Evolutionary conservation across 352 stramenopile species (phyloP).

Genomic region (Halophytophthora polymorphica): DNA sequence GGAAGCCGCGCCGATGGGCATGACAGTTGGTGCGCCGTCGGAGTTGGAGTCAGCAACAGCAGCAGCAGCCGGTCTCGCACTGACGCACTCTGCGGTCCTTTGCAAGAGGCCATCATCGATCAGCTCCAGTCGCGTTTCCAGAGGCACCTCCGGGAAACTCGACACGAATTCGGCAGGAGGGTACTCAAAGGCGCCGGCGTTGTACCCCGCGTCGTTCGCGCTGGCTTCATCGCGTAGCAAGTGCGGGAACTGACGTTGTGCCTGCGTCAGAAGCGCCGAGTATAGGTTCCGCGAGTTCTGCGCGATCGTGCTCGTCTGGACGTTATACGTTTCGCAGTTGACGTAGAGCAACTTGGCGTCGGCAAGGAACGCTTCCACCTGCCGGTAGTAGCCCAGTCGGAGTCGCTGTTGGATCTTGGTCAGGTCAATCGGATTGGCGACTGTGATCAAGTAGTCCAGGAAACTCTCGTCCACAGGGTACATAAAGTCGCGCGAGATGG

Average conservation of each 20-base stretch:
- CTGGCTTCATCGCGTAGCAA: constrained; percentile 24
- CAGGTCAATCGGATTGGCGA: constrained; percentile 85
- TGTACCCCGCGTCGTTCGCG: constrained; percentile 21
- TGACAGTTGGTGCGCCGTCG: no score
- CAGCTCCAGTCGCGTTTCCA: constrained; percentile 29
- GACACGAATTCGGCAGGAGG: constrained; percentile 57
- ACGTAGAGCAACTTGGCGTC: constrained; percentile 68
- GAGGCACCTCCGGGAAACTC: constrained; percentile 32
- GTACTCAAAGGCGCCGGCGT: constrained; percentile 32
- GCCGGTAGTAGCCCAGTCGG: constrained; percentile 69
- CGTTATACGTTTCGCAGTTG: constrained; percentile 88
- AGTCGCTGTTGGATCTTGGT: constrained; percentile 74
- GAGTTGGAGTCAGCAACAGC: not conserved
- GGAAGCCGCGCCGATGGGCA: not conserved
- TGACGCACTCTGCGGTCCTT: constrained; percentile 3
- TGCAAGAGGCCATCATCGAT: constrained; percentile 26
- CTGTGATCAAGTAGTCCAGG: constrained; percentile 75
- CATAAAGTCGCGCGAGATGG: constrained; percentile 76
- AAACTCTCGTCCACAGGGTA: constrained; percentile 73
- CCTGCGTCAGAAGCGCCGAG: constrained; percentile 48
- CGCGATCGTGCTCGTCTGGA: constrained; percentile 72
- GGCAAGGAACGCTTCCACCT: constrained; percentile 77
- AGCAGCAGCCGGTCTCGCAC: constrained; percentile 2
- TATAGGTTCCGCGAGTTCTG: constrained; percentile 79
- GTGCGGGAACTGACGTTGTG: constrained; percentile 64